Conservation (phyloP, 2,329 filamentous ascomycete species). For the Botrytis fabae region DNA sequence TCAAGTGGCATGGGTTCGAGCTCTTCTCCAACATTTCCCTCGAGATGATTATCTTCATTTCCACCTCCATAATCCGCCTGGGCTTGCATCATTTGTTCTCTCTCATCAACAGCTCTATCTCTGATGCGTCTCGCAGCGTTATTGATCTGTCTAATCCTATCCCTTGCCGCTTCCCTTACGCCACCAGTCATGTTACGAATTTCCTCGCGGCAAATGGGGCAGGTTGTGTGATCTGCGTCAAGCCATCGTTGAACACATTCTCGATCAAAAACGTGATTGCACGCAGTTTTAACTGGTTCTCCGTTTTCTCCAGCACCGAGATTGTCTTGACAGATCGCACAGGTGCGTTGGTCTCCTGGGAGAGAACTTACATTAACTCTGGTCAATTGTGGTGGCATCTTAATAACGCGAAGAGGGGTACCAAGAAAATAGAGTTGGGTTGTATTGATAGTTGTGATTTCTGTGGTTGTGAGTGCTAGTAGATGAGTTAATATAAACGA, state of each 20-base stretch:
- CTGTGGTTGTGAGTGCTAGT: not conserved
- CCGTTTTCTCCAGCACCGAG: not conserved
- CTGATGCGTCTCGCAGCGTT: not conserved
- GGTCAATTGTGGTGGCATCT: not conserved
- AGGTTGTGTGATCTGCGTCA: not conserved
- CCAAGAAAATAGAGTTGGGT: not conserved
- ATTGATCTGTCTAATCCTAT: not conserved
- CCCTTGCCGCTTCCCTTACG: not conserved
- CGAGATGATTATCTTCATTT: too few species aligned
- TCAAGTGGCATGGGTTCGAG: not conserved
- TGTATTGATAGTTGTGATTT: not conserved
- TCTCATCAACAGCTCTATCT: not conserved
- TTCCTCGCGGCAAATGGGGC: not conserved
- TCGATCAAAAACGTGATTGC: constrained; percentile 1
- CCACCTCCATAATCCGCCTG: not conserved
- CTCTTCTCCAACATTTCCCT: not conserved
- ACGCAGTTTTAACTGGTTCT: not conserved
- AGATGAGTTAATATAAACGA: too few species aligned
- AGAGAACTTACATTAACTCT: not conserved
- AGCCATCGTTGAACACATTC: not conserved
- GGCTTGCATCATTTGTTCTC: constrained; percentile 8
- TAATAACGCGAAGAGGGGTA: not conserved
- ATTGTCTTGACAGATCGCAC: constrained; percentile 3
- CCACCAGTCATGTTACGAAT: not conserved
- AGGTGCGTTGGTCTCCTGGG: not conserved